A percentile compares a stretch with the other conserved stretches of the same genome.
phyloP scores from a whole-genome alignment of 2,329 filamentous ascomycete species.

The Apiospora malaysiana region DNA sequence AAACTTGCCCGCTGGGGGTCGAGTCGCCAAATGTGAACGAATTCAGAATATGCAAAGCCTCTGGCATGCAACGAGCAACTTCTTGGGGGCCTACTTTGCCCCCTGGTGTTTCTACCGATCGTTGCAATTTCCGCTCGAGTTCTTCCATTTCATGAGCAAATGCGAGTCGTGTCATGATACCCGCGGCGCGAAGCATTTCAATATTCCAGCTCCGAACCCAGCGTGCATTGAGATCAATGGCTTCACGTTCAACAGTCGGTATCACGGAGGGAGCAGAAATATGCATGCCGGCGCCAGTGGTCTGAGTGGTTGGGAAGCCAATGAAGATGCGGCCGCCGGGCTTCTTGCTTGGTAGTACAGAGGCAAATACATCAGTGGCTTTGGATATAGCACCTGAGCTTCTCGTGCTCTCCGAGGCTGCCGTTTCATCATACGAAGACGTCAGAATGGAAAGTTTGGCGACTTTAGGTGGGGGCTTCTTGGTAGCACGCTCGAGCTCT shows the following conservation, averaged over 20 bases:
- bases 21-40: conserved; percentile 91
- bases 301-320: conserved; percentile 96
- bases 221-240: conserved; percentile 93
- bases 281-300: conserved; percentile 90
- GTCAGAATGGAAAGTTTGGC: conserved; percentile 89
- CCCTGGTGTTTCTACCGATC: conserved; percentile 48
- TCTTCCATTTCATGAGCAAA: conserved; percentile 88
- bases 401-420: conserved; percentile 65
- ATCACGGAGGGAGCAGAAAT: conserved; percentile 96
- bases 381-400: conserved; percentile 55
- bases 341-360: conserved; percentile 86
- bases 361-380: conserved; percentile 81
- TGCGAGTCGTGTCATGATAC: conserved; percentile 86
- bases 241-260: conserved; percentile 94
- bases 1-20: conserved; percentile 83
- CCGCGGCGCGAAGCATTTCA: conserved; percentile 88
- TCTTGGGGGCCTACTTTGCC: conserved; percentile 66
- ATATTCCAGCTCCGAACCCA: conserved; percentile 96
- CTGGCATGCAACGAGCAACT: conserved; percentile 72
- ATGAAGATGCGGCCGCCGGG: conserved; percentile 89
- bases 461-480: conserved; percentile 90
- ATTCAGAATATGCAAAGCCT: conserved; percentile 81
- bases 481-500: conserved; percentile 93
- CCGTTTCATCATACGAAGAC: conserved; percentile 84
- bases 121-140: conserved; percentile 66